Base-by-base conservation (phyloP, 805 yeast genomes). In the Teunomyces kruisii region DNA sequence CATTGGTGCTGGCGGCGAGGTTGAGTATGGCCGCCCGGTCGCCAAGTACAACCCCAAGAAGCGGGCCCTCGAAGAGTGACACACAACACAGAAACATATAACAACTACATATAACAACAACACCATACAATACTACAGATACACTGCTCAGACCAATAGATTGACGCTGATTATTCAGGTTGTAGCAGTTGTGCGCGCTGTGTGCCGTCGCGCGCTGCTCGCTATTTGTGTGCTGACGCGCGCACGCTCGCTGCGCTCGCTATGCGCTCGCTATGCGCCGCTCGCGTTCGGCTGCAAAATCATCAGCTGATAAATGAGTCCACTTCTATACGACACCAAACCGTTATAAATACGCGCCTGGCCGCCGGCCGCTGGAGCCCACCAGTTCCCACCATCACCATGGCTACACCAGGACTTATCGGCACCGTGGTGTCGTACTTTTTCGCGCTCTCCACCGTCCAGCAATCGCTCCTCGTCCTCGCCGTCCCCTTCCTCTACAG, bases 401-500 rank as follows among this genome's bases (percentile, higher is more conserved):
- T 22, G 13, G 38, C 38, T 19, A 15, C 36, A 32, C 10, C 28
- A 35, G 38, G 38, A 9, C 9, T 35, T 6, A 35, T 35, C 4
- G 38, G 38, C 26, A 35, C 38, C 15, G 10, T 22, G 9, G 38
- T 35, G 38, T 12, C 28, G 10, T 35, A 6, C 27, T 22, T 35
- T 22, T 13, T 35, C 5, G 27, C 6, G 5, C 38, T 35, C 14
- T 17, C 38, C 13, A 22, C 38, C 13, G 13, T 35, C 10, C 38
- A 35, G 38, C 61, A 62, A 51, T 42, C 62, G 17, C 50, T 62
- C 6, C 33, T 76, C 2, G 16, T 76, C n/a, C 13, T 74, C 14
- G 47, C 68, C 1, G 42, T 65, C 8, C 91, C 92, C 9, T 81
- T 86, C 59, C 50, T 84, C 26, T 83, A 82, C 64, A 35, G 38